Evolutionary conservation across 2,329 filamentous ascomycete genomes (phyloP).

Genomic region (Talaromyces amestolkiae): DNA sequence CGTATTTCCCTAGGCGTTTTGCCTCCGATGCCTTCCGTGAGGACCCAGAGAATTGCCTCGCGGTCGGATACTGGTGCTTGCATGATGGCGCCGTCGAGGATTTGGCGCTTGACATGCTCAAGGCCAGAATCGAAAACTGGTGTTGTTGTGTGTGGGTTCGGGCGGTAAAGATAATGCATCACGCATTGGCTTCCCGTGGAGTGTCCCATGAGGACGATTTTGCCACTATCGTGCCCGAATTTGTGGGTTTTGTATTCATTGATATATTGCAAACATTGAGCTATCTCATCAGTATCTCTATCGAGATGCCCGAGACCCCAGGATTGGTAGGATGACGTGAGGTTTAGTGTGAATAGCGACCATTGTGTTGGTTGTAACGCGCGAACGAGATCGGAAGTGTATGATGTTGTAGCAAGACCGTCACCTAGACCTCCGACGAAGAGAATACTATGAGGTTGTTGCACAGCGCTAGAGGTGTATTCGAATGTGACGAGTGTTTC

Average conservation of each 20-base stretch:
- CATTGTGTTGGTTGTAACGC: conserved; percentile 37
- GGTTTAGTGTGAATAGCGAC: conserved; percentile 42
- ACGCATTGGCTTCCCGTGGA: conserved; percentile 62
- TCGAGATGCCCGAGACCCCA: conserved; percentile 15
- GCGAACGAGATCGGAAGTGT: conserved; percentile 47
- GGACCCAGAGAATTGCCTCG: conserved; percentile 55
- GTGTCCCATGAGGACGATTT: conserved; percentile 60
- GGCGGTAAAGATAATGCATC: conserved; percentile 54
- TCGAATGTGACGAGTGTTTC: conserved; percentile 19
- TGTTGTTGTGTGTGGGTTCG: conserved; percentile 25
- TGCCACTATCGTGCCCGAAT: conserved; percentile 37
- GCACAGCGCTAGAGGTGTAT: conserved; percentile 16
- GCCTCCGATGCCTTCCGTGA: conserved; percentile 26
- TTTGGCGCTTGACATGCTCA: conserved; percentile 41
- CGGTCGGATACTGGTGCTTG: conserved; percentile 72
- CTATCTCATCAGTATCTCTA: conserved; percentile 16
- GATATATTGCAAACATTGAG: conserved; percentile 18
- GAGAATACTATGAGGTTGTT: conserved; percentile 58
- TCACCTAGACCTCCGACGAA: conserved; percentile 71
- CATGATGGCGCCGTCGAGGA: conserved; percentile 66
- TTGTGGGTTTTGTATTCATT: conserved; percentile 15
- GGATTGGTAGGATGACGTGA: conserved; percentile 37
- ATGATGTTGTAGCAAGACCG: conserved; percentile 64
- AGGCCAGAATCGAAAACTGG: conserved; percentile 27
- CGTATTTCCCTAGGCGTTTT: conserved; percentile 38